Percentiles rank a stretch among this genome's conserved stretches.
These are phyloP conservation scores for Haberlea rhodopensis DNA, from an alignment of 257 asterid species.

Conservation along the genomic window DNA sequence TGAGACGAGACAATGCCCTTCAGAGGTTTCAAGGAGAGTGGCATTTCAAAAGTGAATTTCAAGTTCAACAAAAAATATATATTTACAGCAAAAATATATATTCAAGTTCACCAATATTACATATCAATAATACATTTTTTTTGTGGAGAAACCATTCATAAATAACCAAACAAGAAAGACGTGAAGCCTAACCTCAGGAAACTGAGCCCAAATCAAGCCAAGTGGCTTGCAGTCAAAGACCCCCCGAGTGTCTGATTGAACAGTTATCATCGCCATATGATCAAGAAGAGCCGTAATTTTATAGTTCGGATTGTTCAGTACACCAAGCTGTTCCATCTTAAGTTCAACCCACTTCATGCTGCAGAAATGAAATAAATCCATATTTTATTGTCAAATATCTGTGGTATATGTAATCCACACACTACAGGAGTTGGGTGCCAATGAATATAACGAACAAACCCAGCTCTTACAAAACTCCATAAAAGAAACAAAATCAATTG, in stretches of 20 bases:
- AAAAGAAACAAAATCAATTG: slow-evolving; percentile 8
- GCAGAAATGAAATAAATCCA: slow-evolving; percentile 27
- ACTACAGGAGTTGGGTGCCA: background rate
- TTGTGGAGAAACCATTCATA: background rate
- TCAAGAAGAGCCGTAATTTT: slow-evolving; percentile 90
- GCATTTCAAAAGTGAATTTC: background rate
- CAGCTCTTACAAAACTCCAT: background rate
- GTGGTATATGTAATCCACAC: background rate
- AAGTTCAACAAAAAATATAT: background rate
- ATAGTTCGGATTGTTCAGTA: slow-evolving; percentile 70
- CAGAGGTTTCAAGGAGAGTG: background rate
- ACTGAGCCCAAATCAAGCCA: slow-evolving; percentile 89
- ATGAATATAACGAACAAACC: background rate
- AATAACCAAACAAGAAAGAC: slow-evolving; percentile 13
- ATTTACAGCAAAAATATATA: background rate
- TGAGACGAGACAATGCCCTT: too few relatives aligned
- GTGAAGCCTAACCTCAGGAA: slow-evolving; percentile 62
- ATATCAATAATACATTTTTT: background rate
- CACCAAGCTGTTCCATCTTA: slow-evolving; percentile 96
- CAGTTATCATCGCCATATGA: slow-evolving; percentile 88
- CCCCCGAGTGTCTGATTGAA: slow-evolving; percentile 78
- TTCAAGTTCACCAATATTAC: background rate
- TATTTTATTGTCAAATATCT: background rate
- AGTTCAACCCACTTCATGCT: slow-evolving; percentile 97
- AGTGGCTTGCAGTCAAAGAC: slow-evolving; percentile 91